phyloP scores from a whole-genome alignment of 2,329 filamentous ascomycete genomes.

The Aspergillus versicolor region DNA sequence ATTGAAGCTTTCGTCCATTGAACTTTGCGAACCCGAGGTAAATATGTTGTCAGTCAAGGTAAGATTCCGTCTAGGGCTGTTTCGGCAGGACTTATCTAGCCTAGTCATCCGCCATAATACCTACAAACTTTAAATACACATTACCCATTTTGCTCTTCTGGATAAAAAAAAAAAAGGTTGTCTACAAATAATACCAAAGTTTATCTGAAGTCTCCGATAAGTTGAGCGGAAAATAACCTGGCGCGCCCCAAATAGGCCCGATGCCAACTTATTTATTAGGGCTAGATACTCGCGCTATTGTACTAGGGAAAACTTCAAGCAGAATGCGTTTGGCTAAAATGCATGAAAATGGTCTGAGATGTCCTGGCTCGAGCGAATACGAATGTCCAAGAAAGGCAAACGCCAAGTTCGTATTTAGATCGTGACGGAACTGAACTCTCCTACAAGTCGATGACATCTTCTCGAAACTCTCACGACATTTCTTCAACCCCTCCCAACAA shows the following conservation, averaged over 20 bases:
- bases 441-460: neutral
- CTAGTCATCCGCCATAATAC: no score
- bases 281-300: neutral
- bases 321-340: neutral
- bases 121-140: no score
- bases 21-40: no score
- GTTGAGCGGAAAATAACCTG: neutral
- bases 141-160: no score
- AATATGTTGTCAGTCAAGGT: no score
- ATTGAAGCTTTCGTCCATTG: no score
- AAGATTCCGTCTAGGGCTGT: no score
- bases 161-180: no score
- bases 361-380: neutral
- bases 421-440: neutral
- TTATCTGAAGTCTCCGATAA: no score
- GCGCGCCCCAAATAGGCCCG: neutral
- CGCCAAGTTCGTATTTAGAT: slow-evolving; percentile 5
- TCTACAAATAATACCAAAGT: no score
- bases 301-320: neutral
- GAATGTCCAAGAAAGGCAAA: neutral
- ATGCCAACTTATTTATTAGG: neutral
- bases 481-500: neutral
- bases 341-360: neutral
- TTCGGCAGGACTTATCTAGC: no score
- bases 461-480: neutral